Percentiles rank a stretch among this genome's conserved stretches.
Evolutionary conservation across 768 basidiomycete species (phyloP).

Genomic region (Hirschioporus abietinus): DNA sequence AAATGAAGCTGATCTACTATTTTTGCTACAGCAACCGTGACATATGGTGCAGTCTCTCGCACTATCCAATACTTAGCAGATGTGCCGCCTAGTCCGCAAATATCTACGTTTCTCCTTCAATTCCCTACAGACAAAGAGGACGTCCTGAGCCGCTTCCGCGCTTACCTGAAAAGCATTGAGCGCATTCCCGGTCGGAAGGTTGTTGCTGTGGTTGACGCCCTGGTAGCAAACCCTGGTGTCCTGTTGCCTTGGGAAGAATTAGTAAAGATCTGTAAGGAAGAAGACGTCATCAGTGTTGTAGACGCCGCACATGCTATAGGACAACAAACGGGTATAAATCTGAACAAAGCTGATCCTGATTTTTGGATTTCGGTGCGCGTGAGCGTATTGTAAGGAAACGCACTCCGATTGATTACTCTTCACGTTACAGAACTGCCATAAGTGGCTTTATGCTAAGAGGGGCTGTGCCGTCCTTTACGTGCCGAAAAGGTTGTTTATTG

Average conservation of each 20-base stretch:
- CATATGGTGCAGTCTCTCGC: constrained; percentile 50
- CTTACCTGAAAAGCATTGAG: constrained; percentile 28
- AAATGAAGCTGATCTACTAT: neutral
- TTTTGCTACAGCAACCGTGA: constrained; percentile 39
- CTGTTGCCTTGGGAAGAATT: constrained; percentile 68
- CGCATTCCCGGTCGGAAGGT: constrained; percentile 36
- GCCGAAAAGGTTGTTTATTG: constrained; percentile 41
- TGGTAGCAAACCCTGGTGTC: constrained; percentile 57
- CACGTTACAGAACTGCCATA: constrained; percentile 66
- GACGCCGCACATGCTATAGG: constrained; percentile 82
- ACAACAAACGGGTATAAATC: constrained; percentile 57
- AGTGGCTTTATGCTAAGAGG: constrained; percentile 76
- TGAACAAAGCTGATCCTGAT: constrained; percentile 54
- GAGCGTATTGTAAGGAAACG: neutral
- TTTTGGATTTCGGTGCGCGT: constrained; percentile 68
- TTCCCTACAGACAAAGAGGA: constrained; percentile 54
- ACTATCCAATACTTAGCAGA: constrained; percentile 53
- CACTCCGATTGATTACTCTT: neutral
- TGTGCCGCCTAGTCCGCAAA: constrained; percentile 43
- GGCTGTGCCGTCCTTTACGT: constrained; percentile 70
- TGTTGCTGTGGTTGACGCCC: constrained; percentile 65
- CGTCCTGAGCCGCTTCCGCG: constrained; percentile 47
- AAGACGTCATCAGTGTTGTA: constrained; percentile 60
- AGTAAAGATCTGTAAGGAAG: constrained; percentile 56
- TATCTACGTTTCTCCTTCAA: constrained; percentile 42